Conservation (phyloP, 352 stramenopile genomes). For the Globisporangium lucens region DNA sequence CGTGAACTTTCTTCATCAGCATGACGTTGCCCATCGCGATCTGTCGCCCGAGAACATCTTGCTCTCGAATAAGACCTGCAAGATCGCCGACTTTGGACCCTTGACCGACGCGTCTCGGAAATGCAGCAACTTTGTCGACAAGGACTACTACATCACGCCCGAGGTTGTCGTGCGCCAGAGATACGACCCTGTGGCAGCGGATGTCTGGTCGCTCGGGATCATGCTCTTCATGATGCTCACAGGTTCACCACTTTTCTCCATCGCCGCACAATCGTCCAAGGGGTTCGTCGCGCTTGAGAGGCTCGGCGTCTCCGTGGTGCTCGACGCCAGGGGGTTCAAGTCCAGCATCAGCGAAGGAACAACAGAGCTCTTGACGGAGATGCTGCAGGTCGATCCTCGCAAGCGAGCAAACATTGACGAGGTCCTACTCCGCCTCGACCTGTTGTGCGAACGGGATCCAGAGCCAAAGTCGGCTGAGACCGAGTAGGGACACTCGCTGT, state of each 20-base stretch:
- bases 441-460: neutral
- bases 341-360: neutral
- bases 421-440: neutral
- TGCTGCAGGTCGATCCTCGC: conserved; percentile 25
- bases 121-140: conserved; percentile 26
- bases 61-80: conserved; percentile 32
- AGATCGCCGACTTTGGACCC: conserved; percentile 56
- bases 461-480: too few species aligned
- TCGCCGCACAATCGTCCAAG: neutral
- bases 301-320: conserved; percentile 1
- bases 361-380: conserved; percentile 19
- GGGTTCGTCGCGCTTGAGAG: conserved; percentile 8
- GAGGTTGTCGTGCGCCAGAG: conserved; percentile 35
- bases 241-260: conserved; percentile 36
- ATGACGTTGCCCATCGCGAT: conserved; percentile 43
- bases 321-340: conserved; percentile 23
- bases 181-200: conserved; percentile 56
- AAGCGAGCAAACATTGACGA: neutral
- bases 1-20: conserved; percentile 13
- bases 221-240: conserved; percentile 73
- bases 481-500: too few species aligned
- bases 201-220: conserved; percentile 69
- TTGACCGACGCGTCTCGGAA: conserved; percentile 8
- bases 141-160: conserved; percentile 56
- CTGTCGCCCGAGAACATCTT: conserved; percentile 64